Percentiles rank a stretch among this genome's conserved stretches.
These are phyloP conservation scores for Tylopilus balloui DNA, from an alignment of 768 basidiomycete genomes.

Conservation along the genomic window DNA sequence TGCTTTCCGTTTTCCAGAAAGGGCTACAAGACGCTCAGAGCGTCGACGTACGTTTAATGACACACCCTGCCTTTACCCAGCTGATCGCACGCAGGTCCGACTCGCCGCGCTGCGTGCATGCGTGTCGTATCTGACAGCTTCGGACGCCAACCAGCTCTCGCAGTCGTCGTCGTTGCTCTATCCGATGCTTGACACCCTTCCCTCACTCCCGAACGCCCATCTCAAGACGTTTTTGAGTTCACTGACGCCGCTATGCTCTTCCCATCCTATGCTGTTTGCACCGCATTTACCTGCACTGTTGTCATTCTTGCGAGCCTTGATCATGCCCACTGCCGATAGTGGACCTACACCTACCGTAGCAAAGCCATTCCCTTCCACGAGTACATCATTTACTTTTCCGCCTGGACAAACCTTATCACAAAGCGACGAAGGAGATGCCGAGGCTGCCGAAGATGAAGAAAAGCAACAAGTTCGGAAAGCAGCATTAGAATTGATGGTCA, in stretches of 20 bases:
- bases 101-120: conserved; percentile 68
- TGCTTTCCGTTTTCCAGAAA: conserved; percentile 59
- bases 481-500: conserved; percentile 80
- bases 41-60: conserved; percentile 48
- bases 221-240: conserved; percentile 64
- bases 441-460: conserved; percentile 54
- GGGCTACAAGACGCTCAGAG: conserved; percentile 65
- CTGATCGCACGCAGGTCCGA: conserved; percentile 47
- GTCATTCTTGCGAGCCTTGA: conserved; percentile 63
- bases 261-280: conserved; percentile 67
- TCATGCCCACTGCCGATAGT: conserved; percentile 58
- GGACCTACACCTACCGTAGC: conserved; percentile 51
- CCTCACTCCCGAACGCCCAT: conserved; percentile 47
- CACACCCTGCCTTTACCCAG: not conserved
- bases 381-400: conserved; percentile 38
- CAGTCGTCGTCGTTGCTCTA: conserved; percentile 58
- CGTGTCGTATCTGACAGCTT: conserved; percentile 62
- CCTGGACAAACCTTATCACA: conserved; percentile 31
- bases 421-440: conserved; percentile 31
- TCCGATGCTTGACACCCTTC: conserved; percentile 73
- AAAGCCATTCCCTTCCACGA: conserved; percentile 38
- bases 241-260: conserved; percentile 65
- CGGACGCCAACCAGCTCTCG: conserved; percentile 56
- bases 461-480: conserved; percentile 64
- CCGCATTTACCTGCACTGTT: conserved; percentile 67